These are phyloP conservation scores for Didymella exigua DNA, from an alignment of 2,329 filamentous ascomycete species.

Conservation along the genomic window DNA sequence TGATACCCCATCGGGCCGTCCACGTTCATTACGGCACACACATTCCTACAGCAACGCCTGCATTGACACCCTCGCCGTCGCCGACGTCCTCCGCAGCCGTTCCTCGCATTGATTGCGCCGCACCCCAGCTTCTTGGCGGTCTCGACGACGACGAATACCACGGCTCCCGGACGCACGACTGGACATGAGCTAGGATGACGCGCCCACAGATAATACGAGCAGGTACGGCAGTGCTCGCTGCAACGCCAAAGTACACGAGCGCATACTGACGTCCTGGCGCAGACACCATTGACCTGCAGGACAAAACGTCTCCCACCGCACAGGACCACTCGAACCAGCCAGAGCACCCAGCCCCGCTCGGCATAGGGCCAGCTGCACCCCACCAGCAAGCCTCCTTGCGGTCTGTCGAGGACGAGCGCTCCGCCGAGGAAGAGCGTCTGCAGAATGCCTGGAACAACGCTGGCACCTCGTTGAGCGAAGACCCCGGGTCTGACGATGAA, in stretches of 20 bases:
- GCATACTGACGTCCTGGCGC: conserved; percentile 36
- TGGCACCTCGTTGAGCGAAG: conserved; percentile 46
- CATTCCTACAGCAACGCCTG: background rate
- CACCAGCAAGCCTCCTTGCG: conserved; percentile 87
- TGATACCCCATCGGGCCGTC: conserved; percentile 1
- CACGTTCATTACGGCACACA: conserved; percentile 12
- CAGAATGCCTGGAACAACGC: conserved; percentile 59
- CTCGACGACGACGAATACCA: conserved; percentile 14
- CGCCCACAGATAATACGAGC: conserved; percentile 62
- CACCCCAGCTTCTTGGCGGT: conserved; percentile 32
- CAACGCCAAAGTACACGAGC: background rate
- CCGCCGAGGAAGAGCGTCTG: conserved; percentile 72
- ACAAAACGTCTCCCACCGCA: conserved; percentile 79
- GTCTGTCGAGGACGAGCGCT: conserved; percentile 75
- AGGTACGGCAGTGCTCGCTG: conserved; percentile 47
- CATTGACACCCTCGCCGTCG: background rate
- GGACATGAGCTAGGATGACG: conserved; percentile 56
- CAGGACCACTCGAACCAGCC: conserved; percentile 74
- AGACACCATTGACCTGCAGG: conserved; percentile 97
- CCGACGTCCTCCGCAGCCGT: conserved; percentile 22
- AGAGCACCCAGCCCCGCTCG: conserved; percentile 57
- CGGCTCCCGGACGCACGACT: conserved; percentile 18
- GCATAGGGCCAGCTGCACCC: conserved; percentile 66
- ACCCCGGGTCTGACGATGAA: conserved; percentile 67
- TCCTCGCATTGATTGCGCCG: conserved; percentile 38